Evolutionary conservation across 2,329 filamentous ascomycete genomes (phyloP).

Genomic region (Dryadomyces quercivorus): DNA sequence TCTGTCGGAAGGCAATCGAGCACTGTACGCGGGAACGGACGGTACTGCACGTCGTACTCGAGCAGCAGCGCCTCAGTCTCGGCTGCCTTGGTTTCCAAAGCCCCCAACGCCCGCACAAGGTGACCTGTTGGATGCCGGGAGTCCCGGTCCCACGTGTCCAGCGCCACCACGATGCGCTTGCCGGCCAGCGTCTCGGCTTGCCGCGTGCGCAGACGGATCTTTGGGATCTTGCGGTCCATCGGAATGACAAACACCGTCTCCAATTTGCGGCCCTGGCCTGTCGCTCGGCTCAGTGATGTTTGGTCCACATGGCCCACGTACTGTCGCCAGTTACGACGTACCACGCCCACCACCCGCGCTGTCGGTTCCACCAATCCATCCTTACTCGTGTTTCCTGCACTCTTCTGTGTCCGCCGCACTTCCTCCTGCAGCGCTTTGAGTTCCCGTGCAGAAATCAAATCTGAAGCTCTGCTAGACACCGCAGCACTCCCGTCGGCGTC

Average conservation of each 20-base stretch:
- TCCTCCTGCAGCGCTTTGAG: conserved; percentile 80
- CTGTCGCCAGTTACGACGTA: conserved; percentile 95
- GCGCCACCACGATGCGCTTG: conserved; percentile 82
- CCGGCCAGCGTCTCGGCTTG: conserved; percentile 82
- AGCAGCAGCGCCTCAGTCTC: conserved; percentile 91
- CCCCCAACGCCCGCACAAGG: conserved; percentile 84
- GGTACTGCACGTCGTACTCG: conserved; percentile 95
- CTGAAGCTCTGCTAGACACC: conserved; percentile 15
- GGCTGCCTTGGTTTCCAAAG: conserved; percentile 91
- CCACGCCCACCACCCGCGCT: conserved; percentile 78
- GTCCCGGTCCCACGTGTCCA: conserved; percentile 91
- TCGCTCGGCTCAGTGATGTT: conserved; percentile 63
- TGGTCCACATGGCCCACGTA: conserved; percentile 94
- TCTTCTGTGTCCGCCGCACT: conserved; percentile 70
- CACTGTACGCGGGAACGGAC: conserved; percentile 91
- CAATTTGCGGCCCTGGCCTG: conserved; percentile 59
- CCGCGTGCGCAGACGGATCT: conserved; percentile 83
- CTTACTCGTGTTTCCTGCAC: conserved; percentile 42
- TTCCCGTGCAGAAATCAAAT: conserved; percentile 32
- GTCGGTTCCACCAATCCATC: conserved; percentile 81
- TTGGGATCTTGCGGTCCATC: conserved; percentile 97
- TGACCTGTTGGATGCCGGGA: conserved; percentile 88
- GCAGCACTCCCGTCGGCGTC: conserved; percentile 29
- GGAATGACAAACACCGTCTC: conserved; percentile 91
- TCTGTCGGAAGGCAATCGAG: conserved; percentile 84